These are phyloP conservation scores for Parastagonospora nodorum DNA, from an alignment of 2,329 filamentous ascomycete genomes.

Conservation along the genomic window DNA sequence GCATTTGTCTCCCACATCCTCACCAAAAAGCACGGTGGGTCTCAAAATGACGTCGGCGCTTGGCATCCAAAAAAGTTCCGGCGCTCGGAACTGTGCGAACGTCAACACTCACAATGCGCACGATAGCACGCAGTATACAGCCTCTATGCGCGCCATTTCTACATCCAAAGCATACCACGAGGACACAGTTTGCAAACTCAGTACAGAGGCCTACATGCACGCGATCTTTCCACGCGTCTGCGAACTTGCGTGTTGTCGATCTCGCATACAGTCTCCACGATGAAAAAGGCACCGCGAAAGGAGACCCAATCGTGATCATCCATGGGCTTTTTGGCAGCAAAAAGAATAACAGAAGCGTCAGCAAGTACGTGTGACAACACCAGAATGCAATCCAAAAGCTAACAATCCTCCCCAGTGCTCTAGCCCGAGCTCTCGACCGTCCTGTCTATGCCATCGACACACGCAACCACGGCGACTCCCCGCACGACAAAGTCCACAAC, in stretches of 20 bases:
- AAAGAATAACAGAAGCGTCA: constrained; percentile 91
- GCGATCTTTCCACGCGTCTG: constrained; percentile 35
- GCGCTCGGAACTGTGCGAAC: constrained; percentile 10
- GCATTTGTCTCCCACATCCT: no score
- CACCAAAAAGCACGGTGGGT: not conserved
- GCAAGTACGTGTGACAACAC: constrained; percentile 69
- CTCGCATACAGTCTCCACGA: constrained; percentile 44
- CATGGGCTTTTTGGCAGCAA: constrained; percentile 95
- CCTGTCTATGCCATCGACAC: constrained; percentile 86
- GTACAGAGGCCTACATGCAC: constrained; percentile 19
- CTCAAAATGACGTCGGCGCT: constrained; percentile 14
- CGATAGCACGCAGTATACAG: constrained; percentile 16
- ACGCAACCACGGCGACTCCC: constrained; percentile 90
- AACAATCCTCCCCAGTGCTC: constrained; percentile 58
- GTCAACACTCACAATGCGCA: constrained; percentile 21
- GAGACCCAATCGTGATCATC: constrained; percentile 80
- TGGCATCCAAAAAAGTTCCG: constrained; percentile 16
- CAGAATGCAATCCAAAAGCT: not conserved
- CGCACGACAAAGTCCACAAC: constrained; percentile 76
- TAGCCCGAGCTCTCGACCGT: constrained; percentile 79
- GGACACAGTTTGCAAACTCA: constrained; percentile 4
- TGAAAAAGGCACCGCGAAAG: constrained; percentile 40
- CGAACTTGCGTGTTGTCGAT: constrained; percentile 29
- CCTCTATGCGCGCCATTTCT: constrained; percentile 15
- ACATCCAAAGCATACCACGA: constrained; percentile 15